Evolutionary conservation across 2,329 filamentous ascomycete genomes (phyloP), one percentile per base, ranked within the genome.

Genomic region (Apiospora malaysiana): DNA sequence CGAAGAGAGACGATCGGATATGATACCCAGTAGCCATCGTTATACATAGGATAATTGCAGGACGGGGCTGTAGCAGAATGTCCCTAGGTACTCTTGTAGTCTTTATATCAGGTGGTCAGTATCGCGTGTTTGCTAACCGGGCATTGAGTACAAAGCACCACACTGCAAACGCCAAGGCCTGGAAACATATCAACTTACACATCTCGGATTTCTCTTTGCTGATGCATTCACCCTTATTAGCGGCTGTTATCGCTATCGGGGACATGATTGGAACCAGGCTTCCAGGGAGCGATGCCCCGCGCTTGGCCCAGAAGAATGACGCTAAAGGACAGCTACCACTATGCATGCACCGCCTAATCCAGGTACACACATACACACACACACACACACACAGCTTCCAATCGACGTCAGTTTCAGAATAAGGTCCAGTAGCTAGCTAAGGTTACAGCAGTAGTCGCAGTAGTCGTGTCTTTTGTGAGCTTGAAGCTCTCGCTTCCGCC

Each of bases 321-420:
- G 56, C 56, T 63, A 63, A 40, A 63, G 56, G 56, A 40, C 56
- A 63, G 56, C 56, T 59, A n/a, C n/a, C n/a, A n/a, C n/a, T n/a
- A n/a, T n/a, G n/a, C n/a, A n/a, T 37, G 51, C 27, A 59, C 51
- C 51, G 21, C 51, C 51, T 9, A 59, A 59, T 37, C 37, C 51
- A 56, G 51, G 51, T 32, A 56, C 51, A 56, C 4, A 56, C 4
- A 25, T 25, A 56, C 51, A 27, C 23, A 25, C 27, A 23, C 49
- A 56, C 4, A 25, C 51, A 56, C 51, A 27, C 23, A 25, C 27
- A 23, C 49, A 32, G 49, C 51, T 37, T 10, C 47, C 47, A 51
- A 51, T 51, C 47, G 47, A 51, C 51, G 51, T 59, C 51, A 59
- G 51, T 59, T 59, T 59, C 51, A 59, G 16, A 59, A 37, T 59